Evolutionary conservation across 2,329 filamentous ascomycete species (phyloP).

Genomic region (Claviceps sp.): DNA sequence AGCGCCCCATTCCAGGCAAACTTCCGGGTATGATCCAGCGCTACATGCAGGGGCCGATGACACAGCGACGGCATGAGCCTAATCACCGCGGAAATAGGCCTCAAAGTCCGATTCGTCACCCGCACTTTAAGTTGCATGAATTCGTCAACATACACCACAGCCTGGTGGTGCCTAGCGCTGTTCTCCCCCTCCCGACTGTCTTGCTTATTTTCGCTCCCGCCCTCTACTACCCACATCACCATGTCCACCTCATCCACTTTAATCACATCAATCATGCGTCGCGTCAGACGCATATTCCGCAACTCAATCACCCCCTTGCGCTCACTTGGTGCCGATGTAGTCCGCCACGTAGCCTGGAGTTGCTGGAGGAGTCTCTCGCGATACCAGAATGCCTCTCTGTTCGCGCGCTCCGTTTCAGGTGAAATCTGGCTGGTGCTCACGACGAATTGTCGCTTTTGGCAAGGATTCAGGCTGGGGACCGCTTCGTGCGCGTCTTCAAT

Average conservation of each 20-base stretch:
- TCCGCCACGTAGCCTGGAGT: constrained; percentile 59
- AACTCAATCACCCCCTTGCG: constrained; percentile 61
- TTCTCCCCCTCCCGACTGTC: background rate
- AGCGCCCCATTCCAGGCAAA: constrained; percentile 76
- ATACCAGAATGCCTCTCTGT: constrained; percentile 83
- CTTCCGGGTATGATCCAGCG: constrained; percentile 70
- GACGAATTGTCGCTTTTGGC: constrained; percentile 82
- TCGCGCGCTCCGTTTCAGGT: constrained; percentile 64
- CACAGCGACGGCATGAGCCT: constrained; percentile 66
- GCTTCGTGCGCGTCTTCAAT: constrained; percentile 62
- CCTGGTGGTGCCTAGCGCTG: constrained; percentile 7
- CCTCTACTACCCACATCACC: constrained; percentile 29
- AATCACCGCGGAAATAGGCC: constrained; percentile 57
- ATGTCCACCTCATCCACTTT: constrained; percentile 67
- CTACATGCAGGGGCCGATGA: constrained; percentile 55
- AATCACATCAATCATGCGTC: constrained; percentile 71
- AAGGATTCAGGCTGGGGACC: constrained; percentile 68
- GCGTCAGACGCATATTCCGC: constrained; percentile 57
- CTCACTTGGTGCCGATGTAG: constrained; percentile 28
- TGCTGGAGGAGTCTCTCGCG: constrained; percentile 64
- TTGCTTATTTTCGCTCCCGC: background rate
- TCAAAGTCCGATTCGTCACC: constrained; percentile 58
- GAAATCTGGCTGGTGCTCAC: constrained; percentile 69
- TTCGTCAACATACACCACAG: constrained; percentile 24
- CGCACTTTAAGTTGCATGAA: constrained; percentile 59